phyloP scores from a whole-genome alignment of 2,329 filamentous ascomycete genomes.

The Phoma sp. region DNA sequence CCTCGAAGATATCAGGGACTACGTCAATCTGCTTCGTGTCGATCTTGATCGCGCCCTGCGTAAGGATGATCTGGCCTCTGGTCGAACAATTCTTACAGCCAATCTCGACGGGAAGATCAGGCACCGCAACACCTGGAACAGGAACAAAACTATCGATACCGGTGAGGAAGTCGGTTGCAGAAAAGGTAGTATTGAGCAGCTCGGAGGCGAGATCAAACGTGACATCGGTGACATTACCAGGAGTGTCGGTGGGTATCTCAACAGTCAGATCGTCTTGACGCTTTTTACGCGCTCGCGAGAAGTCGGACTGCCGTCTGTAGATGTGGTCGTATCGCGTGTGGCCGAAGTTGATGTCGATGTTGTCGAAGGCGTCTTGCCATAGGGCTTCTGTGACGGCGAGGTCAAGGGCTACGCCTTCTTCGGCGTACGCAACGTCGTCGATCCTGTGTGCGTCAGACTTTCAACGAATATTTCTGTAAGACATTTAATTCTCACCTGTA shows the following conservation, averaged over 20 bases:
- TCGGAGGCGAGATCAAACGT: constrained; percentile 32
- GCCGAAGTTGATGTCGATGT: constrained; percentile 41
- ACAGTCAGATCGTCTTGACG: constrained; percentile 20
- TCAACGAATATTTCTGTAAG: background rate
- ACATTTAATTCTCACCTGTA: constrained; percentile 34
- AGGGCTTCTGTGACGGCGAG: constrained; percentile 30
- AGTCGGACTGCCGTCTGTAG: constrained; percentile 38
- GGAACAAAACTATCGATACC: constrained; percentile 19
- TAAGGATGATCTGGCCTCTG: constrained; percentile 39
- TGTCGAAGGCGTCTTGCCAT: constrained; percentile 41
- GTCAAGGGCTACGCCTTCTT: constrained; percentile 36
- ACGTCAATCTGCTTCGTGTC: constrained; percentile 33
- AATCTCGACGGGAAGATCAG: constrained; percentile 37
- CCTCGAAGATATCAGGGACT: constrained; percentile 32
- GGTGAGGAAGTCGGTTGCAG: constrained; percentile 22
- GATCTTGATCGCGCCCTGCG: constrained; percentile 39
- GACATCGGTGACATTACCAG: constrained; percentile 27
- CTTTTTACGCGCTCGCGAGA: constrained; percentile 22
- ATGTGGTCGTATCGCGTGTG: constrained; percentile 40
- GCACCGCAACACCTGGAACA: constrained; percentile 5
- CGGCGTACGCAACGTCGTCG: constrained; percentile 25
- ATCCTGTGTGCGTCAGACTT: constrained; percentile 18
- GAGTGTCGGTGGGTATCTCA: constrained; percentile 29
- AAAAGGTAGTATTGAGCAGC: constrained; percentile 35
- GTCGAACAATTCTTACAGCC: constrained; percentile 48